A percentile compares a stretch with the other conserved stretches of the same genome.
Conservation (phyloP, 2,329 filamentous ascomycete species). For the Neocucurbitaria cava region DNA sequence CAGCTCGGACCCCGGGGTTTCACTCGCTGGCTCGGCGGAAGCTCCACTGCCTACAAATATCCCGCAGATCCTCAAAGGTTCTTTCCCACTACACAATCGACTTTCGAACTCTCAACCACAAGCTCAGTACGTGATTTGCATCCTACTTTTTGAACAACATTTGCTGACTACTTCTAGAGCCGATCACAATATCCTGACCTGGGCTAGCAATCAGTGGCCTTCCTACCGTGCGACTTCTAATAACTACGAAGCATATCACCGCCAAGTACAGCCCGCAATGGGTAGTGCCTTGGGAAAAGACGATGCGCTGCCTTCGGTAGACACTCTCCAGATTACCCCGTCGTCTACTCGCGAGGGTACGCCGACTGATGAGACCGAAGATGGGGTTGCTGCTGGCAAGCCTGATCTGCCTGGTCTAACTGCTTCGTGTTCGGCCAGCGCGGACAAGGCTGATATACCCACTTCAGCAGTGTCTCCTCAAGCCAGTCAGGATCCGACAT, state of each 20-base stretch:
- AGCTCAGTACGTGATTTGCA: neutral
- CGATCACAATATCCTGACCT: neutral
- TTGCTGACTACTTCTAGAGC: neutral
- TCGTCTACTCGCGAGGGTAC: slow-evolving; percentile 1
- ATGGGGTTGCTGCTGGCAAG: neutral
- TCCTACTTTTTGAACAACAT: neutral
- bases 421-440: too few species aligned
- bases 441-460: neutral
- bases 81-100: neutral
- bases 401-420: neutral
- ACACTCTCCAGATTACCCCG: neutral
- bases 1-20: neutral
- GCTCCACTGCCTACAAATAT: neutral
- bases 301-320: neutral
- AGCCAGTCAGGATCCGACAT: neutral
- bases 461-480: neutral
- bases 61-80: neutral
- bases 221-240: neutral
- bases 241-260: neutral
- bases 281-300: neutral
- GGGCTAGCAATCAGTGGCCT: neutral
- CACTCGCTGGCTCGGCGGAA: neutral
- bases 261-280: neutral
- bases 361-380: neutral
- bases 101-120: neutral